Base-by-base conservation (phyloP, 495 filamentous ascomycete species). In the Penicillium taxi region DNA sequence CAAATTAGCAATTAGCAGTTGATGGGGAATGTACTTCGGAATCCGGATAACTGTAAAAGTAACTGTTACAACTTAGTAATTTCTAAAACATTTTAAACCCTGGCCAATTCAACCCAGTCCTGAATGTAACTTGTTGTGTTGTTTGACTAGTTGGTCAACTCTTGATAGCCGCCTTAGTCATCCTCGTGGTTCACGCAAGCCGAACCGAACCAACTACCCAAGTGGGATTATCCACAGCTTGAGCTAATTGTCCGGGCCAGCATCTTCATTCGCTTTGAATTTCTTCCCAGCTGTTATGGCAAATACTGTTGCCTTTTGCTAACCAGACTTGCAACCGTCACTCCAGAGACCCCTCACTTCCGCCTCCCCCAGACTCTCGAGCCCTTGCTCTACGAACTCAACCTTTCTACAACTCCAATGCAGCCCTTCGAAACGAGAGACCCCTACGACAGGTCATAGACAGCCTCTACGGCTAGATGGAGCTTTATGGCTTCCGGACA, bases 401-500 rank as follows among this genome's bases (percentile, higher is more conserved):
- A 45, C 48, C 41, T 45, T 37, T 32, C 41, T 37, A 34, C 22
- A 20, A 39, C 42, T 27, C 50, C 64, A 68, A 68, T 68, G 64
- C 59, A 37, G 56, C 41, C 43, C 48, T 40, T 47, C 45, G 48
- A 48, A 17, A 37, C 39, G 40, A 36, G 37, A 35, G 30, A 52
- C 35, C 39, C 45, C 52, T 50, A 54, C 52, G 53, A 63, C 45
- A 55, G 59, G 56, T 67, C 58, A 62, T 63, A 65, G 44, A 48
- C 48, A 56, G 44, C 56, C 55, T 40, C 44, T 32, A 41, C 47
- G 58, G 55, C 58, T 68, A 59, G 53, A 67, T 68, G 66, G 66
- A 64, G 61, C 56, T 56, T 45, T 48, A 69, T 68, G 65, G 67
- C 64, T 61, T 68, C 67, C 60, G 65, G 57, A 59, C 53, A 68